These are phyloP conservation scores for Hylodesmum podocarpum DNA, from an alignment of 306 rosid genomes.

Conservation along the genomic window DNA sequence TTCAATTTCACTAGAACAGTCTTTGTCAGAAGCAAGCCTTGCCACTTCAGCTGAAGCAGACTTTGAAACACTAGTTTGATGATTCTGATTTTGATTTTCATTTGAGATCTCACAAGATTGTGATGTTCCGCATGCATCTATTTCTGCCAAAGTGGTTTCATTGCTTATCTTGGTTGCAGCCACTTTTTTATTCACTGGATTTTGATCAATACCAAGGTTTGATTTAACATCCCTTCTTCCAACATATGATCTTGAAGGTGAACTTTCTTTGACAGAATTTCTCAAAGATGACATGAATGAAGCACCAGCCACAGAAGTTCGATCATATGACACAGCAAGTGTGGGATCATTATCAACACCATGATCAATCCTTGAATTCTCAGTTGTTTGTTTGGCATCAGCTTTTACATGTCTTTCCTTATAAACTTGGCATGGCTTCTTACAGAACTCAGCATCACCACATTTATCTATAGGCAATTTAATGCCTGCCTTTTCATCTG, in stretches of 20 bases:
- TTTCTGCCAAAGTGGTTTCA: neutral
- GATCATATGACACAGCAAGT: constrained; percentile 18
- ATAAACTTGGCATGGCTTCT: constrained; percentile 33
- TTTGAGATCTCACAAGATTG: constrained; percentile 27
- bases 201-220: constrained; percentile 23
- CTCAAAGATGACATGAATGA: constrained; percentile 32
- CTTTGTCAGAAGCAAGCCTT: constrained; percentile 12
- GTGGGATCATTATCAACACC: constrained; percentile 25
- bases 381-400: constrained; percentile 19
- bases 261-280: constrained; percentile 36
- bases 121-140: neutral
- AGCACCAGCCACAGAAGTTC: constrained; percentile 28
- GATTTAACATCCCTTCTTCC: constrained; percentile 25
- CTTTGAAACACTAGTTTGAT: constrained; percentile 18
- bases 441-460: constrained; percentile 40
- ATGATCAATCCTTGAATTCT: constrained; percentile 31
- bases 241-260: constrained; percentile 33
- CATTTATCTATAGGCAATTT: constrained; percentile 35
- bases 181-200: constrained; percentile 12
- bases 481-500: constrained; percentile 43
- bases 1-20: constrained; percentile 41
- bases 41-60: constrained; percentile 36
- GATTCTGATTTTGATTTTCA: constrained; percentile 36
- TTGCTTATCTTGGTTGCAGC: constrained; percentile 20
- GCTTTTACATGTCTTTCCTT: constrained; percentile 41